These are phyloP conservation scores for Arthrobotrys iridis DNA, from an alignment of 2,329 filamentous ascomycete species.

Conservation along the genomic window DNA sequence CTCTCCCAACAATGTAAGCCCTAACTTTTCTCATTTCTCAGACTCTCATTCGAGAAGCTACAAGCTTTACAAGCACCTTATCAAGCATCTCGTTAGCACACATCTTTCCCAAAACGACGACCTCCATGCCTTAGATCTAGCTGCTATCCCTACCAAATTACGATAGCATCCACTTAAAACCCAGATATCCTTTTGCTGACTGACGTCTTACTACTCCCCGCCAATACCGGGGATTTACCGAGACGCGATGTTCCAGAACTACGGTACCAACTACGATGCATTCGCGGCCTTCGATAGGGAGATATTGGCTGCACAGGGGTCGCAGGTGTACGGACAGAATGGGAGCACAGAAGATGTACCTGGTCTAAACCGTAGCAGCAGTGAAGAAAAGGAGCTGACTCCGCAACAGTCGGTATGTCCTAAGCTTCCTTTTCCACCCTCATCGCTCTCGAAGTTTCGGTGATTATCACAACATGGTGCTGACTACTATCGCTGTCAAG, in stretches of 20 bases:
- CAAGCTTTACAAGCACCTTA: constrained; percentile 16
- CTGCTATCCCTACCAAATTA: constrained; percentile 1
- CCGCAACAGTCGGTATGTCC: constrained; percentile 64
- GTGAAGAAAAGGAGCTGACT: constrained; percentile 68
- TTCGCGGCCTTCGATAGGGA: constrained; percentile 51
- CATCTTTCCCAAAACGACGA: background rate
- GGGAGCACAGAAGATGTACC: constrained; percentile 28
- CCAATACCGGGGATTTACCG: constrained; percentile 20
- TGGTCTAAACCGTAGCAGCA: constrained; percentile 61
- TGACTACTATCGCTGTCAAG: constrained; percentile 63
- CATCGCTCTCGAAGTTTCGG: constrained; percentile 55
- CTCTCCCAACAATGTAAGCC: constrained; percentile 51
- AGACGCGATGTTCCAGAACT: constrained; percentile 51
- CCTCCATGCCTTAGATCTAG: constrained; percentile 2
- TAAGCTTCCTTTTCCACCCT: constrained; percentile 27
- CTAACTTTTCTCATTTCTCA: background rate
- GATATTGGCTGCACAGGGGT: constrained; percentile 45
- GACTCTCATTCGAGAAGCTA: background rate
- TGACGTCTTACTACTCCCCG: constrained; percentile 14
- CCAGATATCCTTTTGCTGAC: constrained; percentile 31
- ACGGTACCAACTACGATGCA: constrained; percentile 49
- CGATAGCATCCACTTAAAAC: background rate
- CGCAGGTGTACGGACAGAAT: constrained; percentile 31
- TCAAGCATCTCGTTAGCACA: constrained; percentile 20
- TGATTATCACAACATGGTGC: constrained; percentile 42